Evolutionary conservation across 2,329 filamentous ascomycete species (phyloP).

Genomic region (Diaporthe humulicola): DNA sequence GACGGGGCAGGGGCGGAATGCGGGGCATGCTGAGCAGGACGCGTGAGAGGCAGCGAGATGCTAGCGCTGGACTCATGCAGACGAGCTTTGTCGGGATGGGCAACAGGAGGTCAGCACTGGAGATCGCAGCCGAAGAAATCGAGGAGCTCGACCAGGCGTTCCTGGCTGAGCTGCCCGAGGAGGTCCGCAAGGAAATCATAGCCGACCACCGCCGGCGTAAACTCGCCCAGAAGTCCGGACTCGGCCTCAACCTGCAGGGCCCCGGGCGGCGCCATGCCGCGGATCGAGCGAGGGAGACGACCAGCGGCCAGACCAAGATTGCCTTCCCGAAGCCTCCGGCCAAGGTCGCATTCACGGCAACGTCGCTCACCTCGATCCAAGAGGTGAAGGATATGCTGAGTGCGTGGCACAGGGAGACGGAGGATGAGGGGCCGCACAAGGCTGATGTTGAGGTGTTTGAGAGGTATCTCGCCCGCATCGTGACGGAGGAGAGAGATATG

Average conservation of each 20-base stretch:
- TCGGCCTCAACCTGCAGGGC: slow-evolving; percentile 57
- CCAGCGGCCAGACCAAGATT: slow-evolving; percentile 55
- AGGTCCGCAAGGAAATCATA: slow-evolving; percentile 83
- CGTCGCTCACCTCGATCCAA: slow-evolving; percentile 55
- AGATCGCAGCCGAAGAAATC: slow-evolving; percentile 50
- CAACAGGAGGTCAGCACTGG: slow-evolving; percentile 48
- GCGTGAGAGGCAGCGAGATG: slow-evolving; percentile 65
- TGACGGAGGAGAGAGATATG: slow-evolving; percentile 82
- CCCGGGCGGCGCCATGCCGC: slow-evolving; percentile 45
- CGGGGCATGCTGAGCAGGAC: slow-evolving; percentile 57
- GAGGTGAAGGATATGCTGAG: slow-evolving; percentile 82
- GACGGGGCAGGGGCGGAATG: slow-evolving; percentile 44
- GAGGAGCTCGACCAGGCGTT: slow-evolving; percentile 77
- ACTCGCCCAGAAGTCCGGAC: slow-evolving; percentile 67
- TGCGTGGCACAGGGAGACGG: slow-evolving; percentile 82
- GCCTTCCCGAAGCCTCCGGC: slow-evolving; percentile 61
- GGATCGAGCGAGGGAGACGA: neutral
- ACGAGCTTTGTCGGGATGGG: slow-evolving; percentile 74
- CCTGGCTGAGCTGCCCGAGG: slow-evolving; percentile 84
- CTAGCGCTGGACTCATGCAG: slow-evolving; percentile 75
- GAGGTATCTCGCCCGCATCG: slow-evolving; percentile 79
- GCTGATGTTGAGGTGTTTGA: slow-evolving; percentile 83
- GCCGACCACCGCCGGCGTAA: slow-evolving; percentile 77
- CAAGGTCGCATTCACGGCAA: slow-evolving; percentile 61
- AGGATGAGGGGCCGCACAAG: slow-evolving; percentile 79